Conservation (phyloP, 2,329 filamentous ascomycete species). For the Periglandula ipomoeae region DNA sequence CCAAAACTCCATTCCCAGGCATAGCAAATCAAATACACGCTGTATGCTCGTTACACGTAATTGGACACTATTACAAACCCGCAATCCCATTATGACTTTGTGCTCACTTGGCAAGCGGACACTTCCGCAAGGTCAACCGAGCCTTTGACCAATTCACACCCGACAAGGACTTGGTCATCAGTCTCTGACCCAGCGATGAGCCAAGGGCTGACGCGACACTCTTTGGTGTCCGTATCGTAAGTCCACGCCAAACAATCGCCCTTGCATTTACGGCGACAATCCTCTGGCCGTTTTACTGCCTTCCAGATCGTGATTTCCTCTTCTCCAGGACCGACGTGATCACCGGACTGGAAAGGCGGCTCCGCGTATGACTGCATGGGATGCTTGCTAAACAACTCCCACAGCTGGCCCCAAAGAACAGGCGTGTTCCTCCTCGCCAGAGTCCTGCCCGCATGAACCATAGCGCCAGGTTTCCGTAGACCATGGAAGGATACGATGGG, state of each 20-base stretch:
- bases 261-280: slow-evolving; percentile 35
- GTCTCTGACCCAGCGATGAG: slow-evolving; percentile 32
- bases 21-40: neutral
- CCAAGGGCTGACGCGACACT: slow-evolving; percentile 41
- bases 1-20: neutral
- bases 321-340: slow-evolving; percentile 42
- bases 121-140: slow-evolving; percentile 15
- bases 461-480: slow-evolving; percentile 33
- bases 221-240: slow-evolving; percentile 29
- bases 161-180: slow-evolving; percentile 13
- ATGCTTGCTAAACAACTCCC: slow-evolving; percentile 36
- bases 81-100: neutral
- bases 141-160: slow-evolving; percentile 24
- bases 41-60: neutral
- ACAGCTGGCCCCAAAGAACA: slow-evolving; percentile 41
- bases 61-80: no score
- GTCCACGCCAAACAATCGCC: slow-evolving; percentile 42
- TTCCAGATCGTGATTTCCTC: slow-evolving; percentile 30
- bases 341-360: slow-evolving; percentile 25
- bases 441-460: slow-evolving; percentile 33
- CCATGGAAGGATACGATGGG: slow-evolving; percentile 47
- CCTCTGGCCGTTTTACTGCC: slow-evolving; percentile 28
- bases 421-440: slow-evolving; percentile 30
- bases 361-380: slow-evolving; percentile 28
- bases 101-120: neutral